These are phyloP conservation scores for Paramyrothecium roridum DNA, from an alignment of 2,329 filamentous ascomycete species.

Conservation along the genomic window DNA sequence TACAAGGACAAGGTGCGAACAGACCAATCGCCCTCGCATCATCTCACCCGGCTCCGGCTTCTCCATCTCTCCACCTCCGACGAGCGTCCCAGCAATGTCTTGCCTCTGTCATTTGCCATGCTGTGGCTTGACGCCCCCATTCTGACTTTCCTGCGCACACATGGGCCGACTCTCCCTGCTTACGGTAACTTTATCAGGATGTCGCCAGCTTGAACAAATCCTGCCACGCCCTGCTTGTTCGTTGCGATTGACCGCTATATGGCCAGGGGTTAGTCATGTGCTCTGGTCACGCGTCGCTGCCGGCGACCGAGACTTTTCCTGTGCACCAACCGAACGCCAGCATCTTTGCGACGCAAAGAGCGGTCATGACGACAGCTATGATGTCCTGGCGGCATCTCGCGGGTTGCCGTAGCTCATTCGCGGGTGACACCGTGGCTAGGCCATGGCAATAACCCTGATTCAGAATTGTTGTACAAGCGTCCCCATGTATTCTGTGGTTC, in stretches of 20 bases:
- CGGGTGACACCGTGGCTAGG: not conserved
- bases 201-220: conserved; percentile 19
- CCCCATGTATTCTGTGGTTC: not conserved
- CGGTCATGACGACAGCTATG: not conserved
- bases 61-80: not conserved
- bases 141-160: conserved; percentile 4
- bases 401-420: not conserved
- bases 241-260: conserved; percentile 5
- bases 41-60: not conserved
- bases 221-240: not conserved
- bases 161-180: conserved; percentile 10
- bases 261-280: conserved; percentile 3
- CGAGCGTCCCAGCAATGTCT: conserved; percentile 13
- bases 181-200: conserved; percentile 17
- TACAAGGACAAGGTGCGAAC: not conserved
- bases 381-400: not conserved
- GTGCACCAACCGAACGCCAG: not conserved
- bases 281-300: not conserved
- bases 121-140: conserved; percentile 6
- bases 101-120: conserved; percentile 8
- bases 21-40: too few species aligned
- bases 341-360: not conserved
- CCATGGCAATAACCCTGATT: too few species aligned
- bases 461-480: too few species aligned
- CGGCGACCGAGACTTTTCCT: not conserved